Conservation (phyloP, 2,329 filamentous ascomycete species). For the Ilyonectria mors-panacis region DNA sequence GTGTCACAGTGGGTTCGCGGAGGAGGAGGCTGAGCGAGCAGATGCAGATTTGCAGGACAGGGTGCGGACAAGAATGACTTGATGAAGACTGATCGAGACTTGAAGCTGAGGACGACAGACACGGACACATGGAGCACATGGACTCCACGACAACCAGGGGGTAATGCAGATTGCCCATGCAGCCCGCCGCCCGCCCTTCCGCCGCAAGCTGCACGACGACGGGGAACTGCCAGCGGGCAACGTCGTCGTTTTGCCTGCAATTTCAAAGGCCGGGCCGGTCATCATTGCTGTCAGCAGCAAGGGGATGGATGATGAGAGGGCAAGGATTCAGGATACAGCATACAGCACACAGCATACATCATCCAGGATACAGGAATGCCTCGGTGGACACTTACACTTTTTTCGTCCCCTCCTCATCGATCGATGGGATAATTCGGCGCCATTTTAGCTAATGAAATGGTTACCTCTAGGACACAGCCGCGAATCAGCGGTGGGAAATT, state of each 20-base stretch:
- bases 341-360: conserved; percentile 8
- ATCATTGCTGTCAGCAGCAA: conserved; percentile 17
- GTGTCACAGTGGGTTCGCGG: conserved; percentile 42
- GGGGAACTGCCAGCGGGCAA: conserved; percentile 27
- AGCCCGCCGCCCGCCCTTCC: conserved; percentile 18
- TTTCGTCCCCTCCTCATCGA: not conserved
- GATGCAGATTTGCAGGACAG: conserved; percentile 21
- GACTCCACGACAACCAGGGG: conserved; percentile 7
- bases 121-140: conserved; percentile 15
- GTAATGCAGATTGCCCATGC: conserved; percentile 25
- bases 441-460: not conserved
- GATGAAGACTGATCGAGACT: not conserved
- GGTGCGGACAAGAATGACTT: conserved; percentile 2
- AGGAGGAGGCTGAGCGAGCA: conserved; percentile 21
- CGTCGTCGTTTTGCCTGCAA: conserved; percentile 14
- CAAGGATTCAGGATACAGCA: conserved; percentile 11
- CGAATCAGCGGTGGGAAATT: conserved; percentile 11
- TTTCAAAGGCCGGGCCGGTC: conserved; percentile 24
- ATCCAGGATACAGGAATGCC: not conserved
- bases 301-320: conserved; percentile 3
- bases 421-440: not conserved
- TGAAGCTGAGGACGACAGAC: not conserved
- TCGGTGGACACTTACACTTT: conserved; percentile 10
- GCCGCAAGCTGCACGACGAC: conserved; percentile 23
- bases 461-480: not conserved